Base-by-base conservation (phyloP, 2,329 filamentous ascomycete species). In the Exutisphaerella laricina region DNA sequence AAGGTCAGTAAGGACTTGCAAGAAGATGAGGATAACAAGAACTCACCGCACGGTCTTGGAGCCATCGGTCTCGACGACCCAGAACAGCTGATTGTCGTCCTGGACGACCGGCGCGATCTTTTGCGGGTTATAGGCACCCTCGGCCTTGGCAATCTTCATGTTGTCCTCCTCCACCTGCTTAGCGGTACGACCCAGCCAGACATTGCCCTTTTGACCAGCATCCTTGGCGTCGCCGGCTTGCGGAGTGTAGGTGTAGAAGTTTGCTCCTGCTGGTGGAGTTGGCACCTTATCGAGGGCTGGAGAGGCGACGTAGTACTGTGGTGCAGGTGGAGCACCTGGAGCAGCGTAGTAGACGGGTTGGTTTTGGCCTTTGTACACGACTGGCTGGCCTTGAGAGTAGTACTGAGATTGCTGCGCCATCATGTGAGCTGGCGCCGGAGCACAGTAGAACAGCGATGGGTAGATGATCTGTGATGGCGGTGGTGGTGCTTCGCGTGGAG, bases 81-180 rank as follows among this genome's bases (percentile, higher is more conserved):
- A 66, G 38, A 59, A 60, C 48, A 60, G 52, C 48, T 64, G 58
- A 38, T 63, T 57, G 10, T 62, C 56, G 20, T 52, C 51, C n/a
- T 62, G 47, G 17, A 49, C 58, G 8, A 49, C 37, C 12, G 64
- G 64, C 34, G 56, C 51, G 26, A 65, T 51, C 34, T 61, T 58
- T 45, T 62, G 59, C 47, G 55, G 55, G 20, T 59, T 58, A 46
- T 58, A 61, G 21, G 56, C 61, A 8, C 58, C 58, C 48, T 65
- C 62, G 20, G 48, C 46, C 32, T 55, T 54, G 10, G 63, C 63
- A 21, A 64, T 60, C 47, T 60, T 61, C 54, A 59, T 57, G 42
- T 66, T 66, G 50, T 66, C 64, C 35, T 64, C 62, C 17, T 64
- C 58, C 33, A 66, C 62, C 41, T 66, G 55, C 17, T 54, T 56